Evolutionary conservation across 2,329 filamentous ascomycete species (phyloP), one percentile per base, ranked within the genome.

Genomic region (Pestalotiopsis sp.): DNA sequence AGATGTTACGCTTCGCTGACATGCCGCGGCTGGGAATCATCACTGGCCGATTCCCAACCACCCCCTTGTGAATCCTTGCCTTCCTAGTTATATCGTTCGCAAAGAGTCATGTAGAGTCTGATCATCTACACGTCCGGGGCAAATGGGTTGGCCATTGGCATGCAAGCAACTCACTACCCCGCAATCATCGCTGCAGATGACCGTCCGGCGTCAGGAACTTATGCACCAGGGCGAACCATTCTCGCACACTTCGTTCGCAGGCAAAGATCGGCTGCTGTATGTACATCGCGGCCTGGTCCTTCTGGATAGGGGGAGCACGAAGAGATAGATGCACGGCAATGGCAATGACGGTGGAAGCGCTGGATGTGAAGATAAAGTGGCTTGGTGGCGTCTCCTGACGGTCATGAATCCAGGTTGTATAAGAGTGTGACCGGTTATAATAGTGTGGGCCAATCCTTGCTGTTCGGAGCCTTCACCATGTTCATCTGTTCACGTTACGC

Each of bases 81-180:
- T 22, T 52, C 44, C 44, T 9, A 52, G 44, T 9, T 52, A 52
- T 52, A n/a, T n/a, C 17, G 44, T 52, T 52, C 17, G 20, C 44
- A n/a, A 44, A 52, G 44, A 52, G 44, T 52, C 44, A 52, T 52
- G 44, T 22, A 52, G 17, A 52, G 14, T 52, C 44, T 59, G 56
- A 52, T 52, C 44, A 52, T 52, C 17, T 52, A 52, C 17, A n/a
- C 20, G 44, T 52, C 22, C 30, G 57, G 57, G 22, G 24, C 17
- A 30, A n/a, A 13, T 30, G 26, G 26, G 35, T 30, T 61, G 40
- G 38, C 13, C 20, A 57, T 39, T 38, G 39, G 26, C 35, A 58
- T 66, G 64, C 64, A 66, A 35, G 55, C 55, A 35, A 65, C 35
- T 24, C 9, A 48, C 20, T 66, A 66, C 64, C 64, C 64, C 64